phyloP scores from a whole-genome alignment of 2,329 filamentous ascomycete genomes.

The Penicillium sp. region DNA sequence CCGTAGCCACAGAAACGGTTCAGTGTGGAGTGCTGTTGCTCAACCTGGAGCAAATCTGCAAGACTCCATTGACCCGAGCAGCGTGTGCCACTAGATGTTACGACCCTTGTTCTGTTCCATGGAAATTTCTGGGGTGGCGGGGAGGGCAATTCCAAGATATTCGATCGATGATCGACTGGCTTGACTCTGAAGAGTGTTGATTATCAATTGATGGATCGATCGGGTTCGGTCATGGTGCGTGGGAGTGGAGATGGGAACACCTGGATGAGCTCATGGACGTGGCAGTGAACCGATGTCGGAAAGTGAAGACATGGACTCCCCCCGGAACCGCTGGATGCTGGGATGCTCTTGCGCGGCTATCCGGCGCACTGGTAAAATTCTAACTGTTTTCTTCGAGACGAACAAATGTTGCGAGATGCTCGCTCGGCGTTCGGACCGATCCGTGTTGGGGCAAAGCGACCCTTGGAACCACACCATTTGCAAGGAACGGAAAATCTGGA shows the following conservation, averaged over 20 bases:
- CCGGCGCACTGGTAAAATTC: not conserved
- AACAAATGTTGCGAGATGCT: not conserved
- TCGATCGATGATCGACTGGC: conserved; percentile 4
- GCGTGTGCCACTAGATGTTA: not conserved
- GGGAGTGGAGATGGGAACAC: not conserved
- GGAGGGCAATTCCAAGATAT: conserved; percentile 5
- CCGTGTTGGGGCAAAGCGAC: conserved; percentile 14
- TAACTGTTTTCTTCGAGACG: not conserved
- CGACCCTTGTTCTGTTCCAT: not conserved
- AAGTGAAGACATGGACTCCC: not conserved
- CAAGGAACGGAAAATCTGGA: not conserved
- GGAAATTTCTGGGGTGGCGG: not conserved
- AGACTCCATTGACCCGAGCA: not conserved
- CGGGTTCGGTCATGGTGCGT: not conserved
- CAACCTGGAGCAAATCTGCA: not conserved
- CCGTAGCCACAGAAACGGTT: not conserved
- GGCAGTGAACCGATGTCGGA: conserved; percentile 2
- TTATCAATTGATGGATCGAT: not conserved
- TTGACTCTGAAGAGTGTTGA: not conserved
- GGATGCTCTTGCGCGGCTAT: not conserved
- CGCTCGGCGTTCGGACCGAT: conserved; percentile 24
- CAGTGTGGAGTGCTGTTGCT: not conserved
- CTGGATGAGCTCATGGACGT: not conserved
- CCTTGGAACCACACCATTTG: not conserved
- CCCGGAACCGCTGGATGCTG: not conserved